Evolutionary conservation across 2,329 filamentous ascomycete species (phyloP).

Genomic region (Apiospora koreana): DNA sequence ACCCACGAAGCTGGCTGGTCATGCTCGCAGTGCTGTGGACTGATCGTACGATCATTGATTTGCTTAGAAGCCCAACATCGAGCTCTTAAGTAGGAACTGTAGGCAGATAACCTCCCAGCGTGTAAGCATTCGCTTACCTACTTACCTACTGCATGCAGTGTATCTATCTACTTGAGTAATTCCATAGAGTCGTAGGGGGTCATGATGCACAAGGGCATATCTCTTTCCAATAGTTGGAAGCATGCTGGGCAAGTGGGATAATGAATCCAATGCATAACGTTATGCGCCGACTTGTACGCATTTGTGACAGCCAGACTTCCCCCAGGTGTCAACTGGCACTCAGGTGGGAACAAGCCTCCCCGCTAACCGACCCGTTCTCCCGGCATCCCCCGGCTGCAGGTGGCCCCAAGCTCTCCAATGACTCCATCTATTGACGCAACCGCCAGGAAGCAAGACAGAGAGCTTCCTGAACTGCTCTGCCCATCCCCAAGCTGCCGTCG

Average conservation of each 20-base stretch:
- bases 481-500: slow-evolving; percentile 7
- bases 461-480: not conserved
- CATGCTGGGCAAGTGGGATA: too few species aligned
- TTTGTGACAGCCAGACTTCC: not conserved
- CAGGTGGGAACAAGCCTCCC: not conserved
- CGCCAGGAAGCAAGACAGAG: not conserved
- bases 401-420: slow-evolving; percentile 4
- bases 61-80: not conserved
- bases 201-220: not conserved
- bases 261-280: not conserved
- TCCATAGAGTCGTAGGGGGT: not conserved
- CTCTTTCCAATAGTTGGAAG: not conserved
- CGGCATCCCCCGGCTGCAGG: slow-evolving; percentile 4
- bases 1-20: not conserved
- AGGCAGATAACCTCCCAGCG: not conserved
- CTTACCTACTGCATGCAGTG: too few species aligned
- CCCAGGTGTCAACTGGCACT: not conserved
- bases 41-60: not conserved
- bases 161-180: not conserved
- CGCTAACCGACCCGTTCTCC: slow-evolving; percentile 6
- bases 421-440: slow-evolving; percentile 9
- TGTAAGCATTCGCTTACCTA: not conserved
- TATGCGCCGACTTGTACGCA: not conserved
- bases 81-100: not conserved
- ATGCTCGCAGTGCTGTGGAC: not conserved